A percentile compares a stretch with the other conserved stretches of the same genome.
Conservation (phyloP, 2,329 filamentous ascomycete genomes). For the Fusarium sp. region DNA sequence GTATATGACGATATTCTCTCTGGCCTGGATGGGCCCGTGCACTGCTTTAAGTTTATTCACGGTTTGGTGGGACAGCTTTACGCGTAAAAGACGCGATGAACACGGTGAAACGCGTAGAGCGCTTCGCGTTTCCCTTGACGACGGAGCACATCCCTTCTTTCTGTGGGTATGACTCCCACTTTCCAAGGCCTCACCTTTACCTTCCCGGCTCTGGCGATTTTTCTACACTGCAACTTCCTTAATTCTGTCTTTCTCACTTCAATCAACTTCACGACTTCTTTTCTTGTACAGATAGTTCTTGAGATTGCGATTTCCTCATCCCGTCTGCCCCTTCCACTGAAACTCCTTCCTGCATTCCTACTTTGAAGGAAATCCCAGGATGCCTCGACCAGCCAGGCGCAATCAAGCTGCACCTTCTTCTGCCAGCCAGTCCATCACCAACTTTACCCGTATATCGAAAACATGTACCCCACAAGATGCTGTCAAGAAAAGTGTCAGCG, state of each 20-base stretch:
- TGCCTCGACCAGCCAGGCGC: slow-evolving; percentile 47
- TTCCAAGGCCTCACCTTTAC: slow-evolving; percentile 29
- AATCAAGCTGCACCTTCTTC: slow-evolving; percentile 37
- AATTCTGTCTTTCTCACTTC: slow-evolving; percentile 1
- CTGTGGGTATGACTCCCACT: slow-evolving; percentile 13
- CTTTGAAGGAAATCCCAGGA: slow-evolving; percentile 24
- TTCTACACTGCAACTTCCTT: slow-evolving; percentile 13
- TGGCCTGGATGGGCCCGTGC: slow-evolving; percentile 7
- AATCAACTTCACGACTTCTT: slow-evolving; percentile 13
- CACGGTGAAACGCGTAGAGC: slow-evolving; percentile 16
- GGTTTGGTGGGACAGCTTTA: slow-evolving; percentile 12
- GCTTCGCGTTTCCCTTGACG: slow-evolving; percentile 38
- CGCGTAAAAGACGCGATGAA: slow-evolving; percentile 8
- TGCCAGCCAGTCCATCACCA: slow-evolving; percentile 53
- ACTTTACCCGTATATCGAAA: slow-evolving; percentile 64
- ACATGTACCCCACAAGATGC: slow-evolving; percentile 43
- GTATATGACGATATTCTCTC: neutral
- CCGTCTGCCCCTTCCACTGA: neutral
- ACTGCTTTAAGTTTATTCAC: slow-evolving; percentile 3
- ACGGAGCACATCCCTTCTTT: slow-evolving; percentile 30
- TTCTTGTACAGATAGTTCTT: neutral
- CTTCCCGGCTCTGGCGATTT: slow-evolving; percentile 8
- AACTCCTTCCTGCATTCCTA: neutral
- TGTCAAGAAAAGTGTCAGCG: slow-evolving; percentile 53
- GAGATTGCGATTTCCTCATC: neutral